Percentiles rank a stretch among this genome's conserved stretches.
Evolutionary conservation across 2,329 filamentous ascomycete genomes (phyloP).

Genomic region (Trichoderma sp.): DNA sequence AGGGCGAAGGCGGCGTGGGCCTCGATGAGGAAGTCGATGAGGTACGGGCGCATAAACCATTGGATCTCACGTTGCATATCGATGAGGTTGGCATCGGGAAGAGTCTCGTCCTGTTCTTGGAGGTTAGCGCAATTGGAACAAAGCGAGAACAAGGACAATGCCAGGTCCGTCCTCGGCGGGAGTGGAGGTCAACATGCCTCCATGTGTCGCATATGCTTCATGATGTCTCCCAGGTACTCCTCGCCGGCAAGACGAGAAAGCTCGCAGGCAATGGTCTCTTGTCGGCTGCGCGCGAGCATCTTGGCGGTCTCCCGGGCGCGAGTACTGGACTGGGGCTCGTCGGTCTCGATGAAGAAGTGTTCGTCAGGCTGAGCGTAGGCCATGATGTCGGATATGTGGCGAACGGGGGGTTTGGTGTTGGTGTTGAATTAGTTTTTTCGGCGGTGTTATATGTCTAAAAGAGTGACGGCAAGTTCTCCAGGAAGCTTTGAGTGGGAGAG

Average conservation of each 20-base stretch:
- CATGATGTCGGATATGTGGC: conserved; percentile 45
- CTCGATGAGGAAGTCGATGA: conserved; percentile 97
- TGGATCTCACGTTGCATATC: conserved; percentile 99
- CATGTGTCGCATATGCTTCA: conserved; percentile 94
- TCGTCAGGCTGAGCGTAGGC: conserved; percentile 49
- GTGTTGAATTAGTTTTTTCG: conserved; percentile 34
- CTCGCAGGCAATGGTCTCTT: conserved; percentile 86
- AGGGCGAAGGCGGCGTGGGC: conserved; percentile 94
- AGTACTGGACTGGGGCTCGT: conserved; percentile 58
- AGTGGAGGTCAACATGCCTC: conserved; percentile 59
- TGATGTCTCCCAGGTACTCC: conserved; percentile 91
- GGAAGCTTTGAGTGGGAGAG: conserved; percentile 52
- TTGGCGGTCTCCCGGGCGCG: conserved; percentile 75
- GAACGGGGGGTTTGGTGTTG: conserved; percentile 2
- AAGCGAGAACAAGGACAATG: background rate
- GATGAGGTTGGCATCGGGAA: conserved; percentile 95
- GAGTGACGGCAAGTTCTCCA: conserved; percentile 56
- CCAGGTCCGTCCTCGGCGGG: background rate
- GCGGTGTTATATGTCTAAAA: conserved; percentile 40
- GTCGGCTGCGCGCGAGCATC: conserved; percentile 76
- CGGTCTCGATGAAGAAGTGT: conserved; percentile 59
- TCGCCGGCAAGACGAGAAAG: conserved; percentile 82
- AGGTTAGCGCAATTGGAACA: conserved; percentile 34
- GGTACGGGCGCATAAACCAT: conserved; percentile 98
- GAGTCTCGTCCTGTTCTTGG: conserved; percentile 67